These are phyloP conservation scores for Phytophthora boehmeriae DNA, from an alignment of 352 stramenopile species.

Conservation along the genomic window DNA sequence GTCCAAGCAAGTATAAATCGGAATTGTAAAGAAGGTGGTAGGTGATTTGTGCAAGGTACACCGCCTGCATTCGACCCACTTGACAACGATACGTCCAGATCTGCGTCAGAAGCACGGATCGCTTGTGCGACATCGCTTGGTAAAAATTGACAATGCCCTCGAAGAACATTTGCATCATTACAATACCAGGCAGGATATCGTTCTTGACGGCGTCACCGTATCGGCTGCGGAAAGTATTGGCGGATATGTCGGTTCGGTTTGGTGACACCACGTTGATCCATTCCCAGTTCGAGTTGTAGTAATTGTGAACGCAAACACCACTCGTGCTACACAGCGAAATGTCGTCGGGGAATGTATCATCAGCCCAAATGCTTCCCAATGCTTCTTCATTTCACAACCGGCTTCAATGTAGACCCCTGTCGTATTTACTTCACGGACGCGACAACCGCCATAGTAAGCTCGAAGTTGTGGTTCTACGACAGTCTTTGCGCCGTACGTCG, in stretches of 20 bases:
- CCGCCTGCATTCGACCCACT: conserved; percentile 21
- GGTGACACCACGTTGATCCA: not conserved
- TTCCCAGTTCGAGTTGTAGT: conserved; percentile 21
- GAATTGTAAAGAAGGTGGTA: conserved; percentile 28
- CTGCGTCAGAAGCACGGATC: conserved; percentile 28
- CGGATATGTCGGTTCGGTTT: conserved; percentile 2
- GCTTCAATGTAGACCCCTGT: conserved; percentile 18
- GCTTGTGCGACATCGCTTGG: conserved; percentile 18
- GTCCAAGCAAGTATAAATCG: conserved; percentile 23
- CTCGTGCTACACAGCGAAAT: conserved; percentile 14
- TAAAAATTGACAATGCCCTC: conserved; percentile 19
- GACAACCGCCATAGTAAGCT: conserved; percentile 21
- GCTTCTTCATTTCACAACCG: not conserved
- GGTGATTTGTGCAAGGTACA: conserved; percentile 24
- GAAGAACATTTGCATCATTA: conserved; percentile 17
- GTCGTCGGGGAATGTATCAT: conserved; percentile 23
- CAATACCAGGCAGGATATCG: conserved; percentile 12
- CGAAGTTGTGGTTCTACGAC: conserved; percentile 13
- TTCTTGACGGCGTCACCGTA: conserved; percentile 9
- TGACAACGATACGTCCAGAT: conserved; percentile 35
- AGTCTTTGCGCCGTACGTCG: not conserved
- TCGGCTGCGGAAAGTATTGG: conserved; percentile 16
- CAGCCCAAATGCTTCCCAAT: conserved; percentile 21
- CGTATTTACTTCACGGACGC: conserved; percentile 6
- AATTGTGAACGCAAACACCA: conserved; percentile 18